Evolutionary conservation across 2,329 filamentous ascomycete species (phyloP), one percentile per base, ranked within the genome.

Genomic region (Colletotrichum viniferum): DNA sequence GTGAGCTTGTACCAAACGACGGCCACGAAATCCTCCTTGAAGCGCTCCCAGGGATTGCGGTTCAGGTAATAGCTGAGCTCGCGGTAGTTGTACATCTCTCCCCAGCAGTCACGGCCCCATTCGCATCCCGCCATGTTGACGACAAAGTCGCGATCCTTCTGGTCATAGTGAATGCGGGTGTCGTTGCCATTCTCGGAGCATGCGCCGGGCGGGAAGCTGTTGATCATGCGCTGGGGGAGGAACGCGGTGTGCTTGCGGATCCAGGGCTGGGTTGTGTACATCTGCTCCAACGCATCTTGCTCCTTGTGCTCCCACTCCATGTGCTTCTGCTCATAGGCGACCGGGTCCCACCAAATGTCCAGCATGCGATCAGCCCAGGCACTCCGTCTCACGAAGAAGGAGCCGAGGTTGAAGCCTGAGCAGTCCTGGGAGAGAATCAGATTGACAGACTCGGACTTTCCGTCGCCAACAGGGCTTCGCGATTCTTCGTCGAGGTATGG

Each of bases 261-360:
- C 96, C 97, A 99, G 1, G 97, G 95, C 83, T 98, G 96, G 71
- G 94, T 94, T 73, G 89, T 91, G 86, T 99, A 99, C 77, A 99
- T 89, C 85, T 98, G 94, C 86, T 98, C 96, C 56, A 99, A 87
- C 3, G 96, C 95, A 82, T 98, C 96, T 85, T 99, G 97, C 84
- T 99, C 97, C 84, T 98, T 98, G 88, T 99, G 97, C 81, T 97
- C 96, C 97, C 97, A 99, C 77, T 97, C 92, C 96, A 98, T 98
- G 84, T 99, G 97, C 83, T 96, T 97, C 86, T 99, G 97, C 86
- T 99, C 97, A 84, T 99, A 99, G 73, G 94, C 92, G 34, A 98
- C 96, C 0, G 97, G 97, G 81, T 99, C 97, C 97, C 97, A 99
- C 97, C 97, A 99, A 68, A 98, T 90, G 81, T 99, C 97, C 43